Conservation (phyloP, 768 basidiomycete genomes). For the Multifurca ochricompacta region DNA sequence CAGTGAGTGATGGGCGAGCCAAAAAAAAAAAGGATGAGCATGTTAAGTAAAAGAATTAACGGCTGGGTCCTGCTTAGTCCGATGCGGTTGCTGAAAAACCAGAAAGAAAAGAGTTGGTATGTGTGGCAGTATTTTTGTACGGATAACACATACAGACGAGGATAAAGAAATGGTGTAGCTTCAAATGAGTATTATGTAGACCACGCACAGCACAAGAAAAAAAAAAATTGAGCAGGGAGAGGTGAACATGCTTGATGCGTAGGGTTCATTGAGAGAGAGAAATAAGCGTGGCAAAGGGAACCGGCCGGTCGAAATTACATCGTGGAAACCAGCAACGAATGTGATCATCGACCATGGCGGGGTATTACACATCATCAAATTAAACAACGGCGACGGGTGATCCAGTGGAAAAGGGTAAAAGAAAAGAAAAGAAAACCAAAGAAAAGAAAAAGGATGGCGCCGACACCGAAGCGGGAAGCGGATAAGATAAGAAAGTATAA, state of each 20-base stretch:
- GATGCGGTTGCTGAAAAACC: neutral
- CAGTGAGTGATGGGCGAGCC: neutral
- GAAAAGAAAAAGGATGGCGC: no score
- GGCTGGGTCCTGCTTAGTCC: neutral
- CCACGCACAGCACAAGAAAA: neutral
- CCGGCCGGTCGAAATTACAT: neutral
- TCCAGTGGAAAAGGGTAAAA: neutral
- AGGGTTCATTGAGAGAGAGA: no score
- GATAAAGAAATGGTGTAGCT: neutral
- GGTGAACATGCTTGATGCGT: neutral
- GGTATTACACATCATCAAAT: neutral
- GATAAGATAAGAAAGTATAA: conserved; percentile 15
- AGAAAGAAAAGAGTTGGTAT: neutral
- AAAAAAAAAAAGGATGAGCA: neutral
- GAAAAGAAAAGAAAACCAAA: no score
- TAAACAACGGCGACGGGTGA: neutral
- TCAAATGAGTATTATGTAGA: neutral
- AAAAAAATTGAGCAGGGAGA: neutral
- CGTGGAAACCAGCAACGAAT: neutral
- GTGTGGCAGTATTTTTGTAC: conserved; percentile 1
- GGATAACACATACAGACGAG: neutral
- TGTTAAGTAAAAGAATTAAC: neutral
- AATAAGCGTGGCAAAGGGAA: no score
- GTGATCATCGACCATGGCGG: neutral
- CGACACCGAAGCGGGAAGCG: neutral